Evolutionary conservation across 163 green algal genomes (phyloP), one percentile per base, ranked within the genome.

Genomic region (Scenedesmus sp.): DNA sequence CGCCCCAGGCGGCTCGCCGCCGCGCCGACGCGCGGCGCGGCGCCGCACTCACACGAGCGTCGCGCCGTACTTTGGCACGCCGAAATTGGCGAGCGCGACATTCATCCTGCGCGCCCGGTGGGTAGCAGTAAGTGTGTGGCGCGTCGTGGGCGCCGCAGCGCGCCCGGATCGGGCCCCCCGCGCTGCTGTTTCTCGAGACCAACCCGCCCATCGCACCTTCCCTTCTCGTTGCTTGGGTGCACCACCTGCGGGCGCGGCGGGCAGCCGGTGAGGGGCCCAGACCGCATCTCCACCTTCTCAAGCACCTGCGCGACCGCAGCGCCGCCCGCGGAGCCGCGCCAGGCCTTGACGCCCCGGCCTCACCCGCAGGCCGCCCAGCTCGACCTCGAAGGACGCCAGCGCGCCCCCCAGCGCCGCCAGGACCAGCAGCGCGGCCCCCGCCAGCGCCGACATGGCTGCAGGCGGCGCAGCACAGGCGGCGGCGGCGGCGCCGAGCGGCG

Each of bases 11-110:
- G 39, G 4, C 24, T 66, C 2, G 28, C 17, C 9, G 28, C 47
- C 36, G 20, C 60, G 44, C 33, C 26, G 51, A 3, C 60, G 73
- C 42, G 36, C 51, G 75, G n/a, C 51, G 31, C 22, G 31, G 10
- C 18, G 26, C 62, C 58, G 5, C 28, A 75, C 73, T 78, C 70
- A 88, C 63, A 71, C 70, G 18, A 94, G 44, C 0, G 42, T 60
- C 0, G 58, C 89, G 15, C 89, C 89, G 65, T 93, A 94, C 39
- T 88, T 76, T 0, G 85, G 81, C 17, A 77, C 60, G 13, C 89
- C 89, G 67, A 94, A 93, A 63, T 94, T 88, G 6, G 83, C 86
- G 17, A 94, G 81, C 7, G 88, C 78, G 36, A 85, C 72, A 22
- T 86, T 48, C 10, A 88, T 63, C 44, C 75, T 83, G 75, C 64